Percentiles rank a stretch among this genome's conserved stretches.
phyloP scores from a whole-genome alignment of 31 red algal genomes.

The Asparagopsis taxiformis region DNA sequence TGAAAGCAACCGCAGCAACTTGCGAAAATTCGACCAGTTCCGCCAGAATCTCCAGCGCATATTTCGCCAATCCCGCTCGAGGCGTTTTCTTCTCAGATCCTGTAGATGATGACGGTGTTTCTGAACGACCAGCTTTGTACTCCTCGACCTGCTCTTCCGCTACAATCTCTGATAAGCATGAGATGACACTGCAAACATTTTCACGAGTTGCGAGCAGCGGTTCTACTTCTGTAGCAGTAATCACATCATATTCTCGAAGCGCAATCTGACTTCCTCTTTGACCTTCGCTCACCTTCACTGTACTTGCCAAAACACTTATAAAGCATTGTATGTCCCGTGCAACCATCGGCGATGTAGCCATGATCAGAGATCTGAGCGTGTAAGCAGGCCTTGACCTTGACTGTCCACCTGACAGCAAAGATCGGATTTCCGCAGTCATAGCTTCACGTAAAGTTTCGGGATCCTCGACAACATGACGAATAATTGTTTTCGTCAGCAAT shows the following conservation, averaged over 20 bases:
- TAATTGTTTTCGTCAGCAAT: slow-evolving; percentile 36
- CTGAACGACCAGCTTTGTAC: no score
- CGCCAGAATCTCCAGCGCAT: slow-evolving; percentile 42
- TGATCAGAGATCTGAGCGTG: slow-evolving; percentile 35
- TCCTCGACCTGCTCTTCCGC: no score
- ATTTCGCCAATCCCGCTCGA: slow-evolving; percentile 10
- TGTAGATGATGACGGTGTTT: no score
- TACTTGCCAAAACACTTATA: slow-evolving; percentile 19
- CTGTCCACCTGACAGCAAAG: slow-evolving; percentile 7
- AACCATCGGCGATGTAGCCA: slow-evolving; percentile 27
- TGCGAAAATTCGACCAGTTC: slow-evolving; percentile 55
- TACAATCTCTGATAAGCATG: no score
- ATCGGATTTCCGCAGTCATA: slow-evolving; percentile 36
- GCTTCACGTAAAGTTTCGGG: slow-evolving; percentile 46
- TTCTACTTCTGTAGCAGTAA: no score
- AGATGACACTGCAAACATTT: no score
- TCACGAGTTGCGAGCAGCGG: no score
- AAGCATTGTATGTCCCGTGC: slow-evolving; percentile 38
- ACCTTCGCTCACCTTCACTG: slow-evolving; percentile 5
- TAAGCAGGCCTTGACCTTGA: not conserved
- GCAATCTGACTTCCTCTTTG: slow-evolving; percentile 5
- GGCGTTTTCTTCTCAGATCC: slow-evolving; percentile 1
- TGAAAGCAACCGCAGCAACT: slow-evolving; percentile 49
- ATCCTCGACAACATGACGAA: slow-evolving; percentile 63
- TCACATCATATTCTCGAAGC: slow-evolving; percentile 13